Evolutionary conservation across 495 filamentous ascomycete species (phyloP).

Genomic region (Penicillium cinerascens): DNA sequence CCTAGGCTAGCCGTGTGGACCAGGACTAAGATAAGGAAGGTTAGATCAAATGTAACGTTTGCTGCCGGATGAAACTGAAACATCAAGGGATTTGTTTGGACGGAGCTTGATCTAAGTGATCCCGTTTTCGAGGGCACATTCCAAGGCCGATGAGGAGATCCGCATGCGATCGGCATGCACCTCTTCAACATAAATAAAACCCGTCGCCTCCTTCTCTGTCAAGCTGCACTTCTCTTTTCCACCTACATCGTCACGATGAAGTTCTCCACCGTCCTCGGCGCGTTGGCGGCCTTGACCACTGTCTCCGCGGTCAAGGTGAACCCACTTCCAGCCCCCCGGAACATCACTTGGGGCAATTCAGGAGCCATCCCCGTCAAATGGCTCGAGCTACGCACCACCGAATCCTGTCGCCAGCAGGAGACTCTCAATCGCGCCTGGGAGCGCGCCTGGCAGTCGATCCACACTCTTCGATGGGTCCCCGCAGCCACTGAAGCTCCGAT

Average conservation of each 20-base stretch:
- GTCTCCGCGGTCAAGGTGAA: slow-evolving; percentile 46
- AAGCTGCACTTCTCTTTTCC: background rate
- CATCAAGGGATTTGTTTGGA: slow-evolving; percentile 15
- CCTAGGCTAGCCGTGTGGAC: slow-evolving; percentile 3
- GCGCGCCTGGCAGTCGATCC: slow-evolving; percentile 45
- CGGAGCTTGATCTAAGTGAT: background rate
- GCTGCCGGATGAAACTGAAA: slow-evolving; percentile 7
- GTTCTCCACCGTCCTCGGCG: slow-evolving; percentile 24
- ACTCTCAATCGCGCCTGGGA: slow-evolving; percentile 43
- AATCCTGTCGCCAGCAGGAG: slow-evolving; percentile 27
- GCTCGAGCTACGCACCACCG: slow-evolving; percentile 19
- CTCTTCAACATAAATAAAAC: slow-evolving; percentile 16
- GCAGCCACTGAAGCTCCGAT: slow-evolving; percentile 49
- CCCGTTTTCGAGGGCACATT: background rate
- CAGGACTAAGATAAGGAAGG: background rate
- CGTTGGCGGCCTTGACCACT: slow-evolving; percentile 22
- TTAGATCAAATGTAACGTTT: slow-evolving; percentile 16
- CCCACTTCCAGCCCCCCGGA: slow-evolving; percentile 51
- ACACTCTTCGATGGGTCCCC: slow-evolving; percentile 51
- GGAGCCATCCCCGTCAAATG: slow-evolving; percentile 41
- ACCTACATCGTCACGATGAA: slow-evolving; percentile 26
- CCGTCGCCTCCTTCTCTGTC: background rate
- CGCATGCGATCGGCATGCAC: slow-evolving; percentile 22
- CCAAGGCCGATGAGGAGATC: slow-evolving; percentile 1
- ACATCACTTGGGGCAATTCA: slow-evolving; percentile 51